A percentile compares a stretch with the other conserved stretches of the same genome.
phyloP scores from a whole-genome alignment of 495 filamentous ascomycete species.

The Astrothelium subdiscretum region DNA sequence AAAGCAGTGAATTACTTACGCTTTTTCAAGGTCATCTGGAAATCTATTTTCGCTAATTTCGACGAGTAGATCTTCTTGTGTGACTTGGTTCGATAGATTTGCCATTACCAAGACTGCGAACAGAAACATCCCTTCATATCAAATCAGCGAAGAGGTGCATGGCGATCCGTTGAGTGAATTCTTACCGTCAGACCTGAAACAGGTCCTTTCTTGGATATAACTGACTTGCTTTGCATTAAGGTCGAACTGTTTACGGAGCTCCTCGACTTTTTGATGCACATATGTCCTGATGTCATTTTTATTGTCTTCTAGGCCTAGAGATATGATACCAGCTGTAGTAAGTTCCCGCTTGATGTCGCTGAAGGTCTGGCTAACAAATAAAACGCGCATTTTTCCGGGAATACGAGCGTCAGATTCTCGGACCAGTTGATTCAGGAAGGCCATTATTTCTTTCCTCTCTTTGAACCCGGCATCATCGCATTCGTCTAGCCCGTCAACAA shows the following conservation, averaged over 20 bases:
- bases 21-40: conserved; percentile 29
- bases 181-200: conserved; percentile 8
- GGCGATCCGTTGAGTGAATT: neutral
- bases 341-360: conserved; percentile 23
- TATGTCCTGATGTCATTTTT: conserved; percentile 25
- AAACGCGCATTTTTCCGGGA: conserved; percentile 19
- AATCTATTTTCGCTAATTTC: conserved; percentile 24
- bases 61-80: conserved; percentile 16
- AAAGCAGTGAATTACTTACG: conserved; percentile 23
- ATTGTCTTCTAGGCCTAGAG: conserved; percentile 18
- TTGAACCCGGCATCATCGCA: conserved; percentile 2
- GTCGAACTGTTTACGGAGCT: conserved; percentile 21
- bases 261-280: conserved; percentile 10
- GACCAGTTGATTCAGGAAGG: conserved; percentile 10
- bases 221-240: conserved; percentile 11
- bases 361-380: conserved; percentile 17
- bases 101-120: conserved; percentile 36
- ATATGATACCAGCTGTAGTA: conserved; percentile 16
- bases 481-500: conserved; percentile 16
- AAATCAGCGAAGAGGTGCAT: too few relatives aligned
- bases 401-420: conserved; percentile 19
- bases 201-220: conserved; percentile 10
- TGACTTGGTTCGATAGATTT: conserved; percentile 29
- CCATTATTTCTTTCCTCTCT: conserved; percentile 6
- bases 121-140: too few relatives aligned